phyloP scores from a whole-genome alignment of 2,329 filamentous ascomycete species.

The Tothia fuscella region DNA sequence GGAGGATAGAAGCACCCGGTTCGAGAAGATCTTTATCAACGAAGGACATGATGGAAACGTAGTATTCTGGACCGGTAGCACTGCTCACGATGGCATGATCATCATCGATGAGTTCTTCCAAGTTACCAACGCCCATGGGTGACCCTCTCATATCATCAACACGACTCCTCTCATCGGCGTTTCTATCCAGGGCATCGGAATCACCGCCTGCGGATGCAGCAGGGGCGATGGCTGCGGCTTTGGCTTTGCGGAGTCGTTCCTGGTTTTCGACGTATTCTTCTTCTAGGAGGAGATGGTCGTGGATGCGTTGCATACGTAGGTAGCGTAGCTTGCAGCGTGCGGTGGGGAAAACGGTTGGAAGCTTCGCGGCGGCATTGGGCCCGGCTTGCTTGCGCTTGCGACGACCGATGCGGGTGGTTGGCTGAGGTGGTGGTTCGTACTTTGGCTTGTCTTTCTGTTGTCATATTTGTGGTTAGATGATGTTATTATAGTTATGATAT shows the following conservation, averaged over 20 bases:
- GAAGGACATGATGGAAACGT: constrained; percentile 99
- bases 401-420: constrained; percentile 89
- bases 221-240: constrained; percentile 60
- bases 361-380: constrained; percentile 87
- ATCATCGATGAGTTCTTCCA: constrained; percentile 98
- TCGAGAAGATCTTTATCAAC: constrained; percentile 98
- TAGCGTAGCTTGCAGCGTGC: constrained; percentile 96
- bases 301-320: constrained; percentile 94
- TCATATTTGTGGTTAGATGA: neutral
- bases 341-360: constrained; percentile 86
- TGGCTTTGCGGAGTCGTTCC: constrained; percentile 86
- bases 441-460: constrained; percentile 96
- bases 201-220: constrained; percentile 49
- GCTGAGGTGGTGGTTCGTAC: constrained; percentile 96
- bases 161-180: constrained; percentile 85
- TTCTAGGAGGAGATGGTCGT: constrained; percentile 91
- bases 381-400: constrained; percentile 97
- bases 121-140: constrained; percentile 93
- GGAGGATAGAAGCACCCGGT: constrained; percentile 83
- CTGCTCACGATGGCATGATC: constrained; percentile 98
- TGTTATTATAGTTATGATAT: neutral
- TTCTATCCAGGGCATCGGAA: constrained; percentile 67
- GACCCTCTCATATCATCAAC: constrained; percentile 98
- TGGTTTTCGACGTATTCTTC: constrained; percentile 99
- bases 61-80: constrained; percentile 95